Evolutionary conservation across 345 rosid species (phyloP), one percentile per base, ranked within the genome.

Genomic region (Rhodamnia rubescens): DNA sequence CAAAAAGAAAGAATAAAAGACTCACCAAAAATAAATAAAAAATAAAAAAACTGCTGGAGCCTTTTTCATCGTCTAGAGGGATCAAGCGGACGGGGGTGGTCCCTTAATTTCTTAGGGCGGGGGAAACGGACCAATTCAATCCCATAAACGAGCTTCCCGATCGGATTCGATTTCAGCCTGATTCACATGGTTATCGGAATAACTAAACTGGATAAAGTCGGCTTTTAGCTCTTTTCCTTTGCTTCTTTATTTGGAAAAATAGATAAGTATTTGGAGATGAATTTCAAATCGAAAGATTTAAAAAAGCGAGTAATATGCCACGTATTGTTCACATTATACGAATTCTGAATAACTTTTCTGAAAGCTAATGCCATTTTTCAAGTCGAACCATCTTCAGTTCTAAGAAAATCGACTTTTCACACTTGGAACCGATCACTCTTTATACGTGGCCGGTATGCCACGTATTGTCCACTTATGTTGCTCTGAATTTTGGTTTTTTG

Each of bases 151-250:
- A 1, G 8, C 18, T 59, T 59, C 4, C 21, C 3, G 10, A 15
- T 8, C 11, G 42, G 42, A 36, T 61, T 61, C 52, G 52, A 12
- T 50, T 50, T 11, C 14, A 11, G 14, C 14, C 14, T 14, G 52
- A 50, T 50, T 50, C 52, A 50, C 52, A 11, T 3, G 52, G 52
- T 12, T 0, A 50, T 50, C 52, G 14, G 2, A 50, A 11, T 11
- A 11, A 50, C 2, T 2, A 2, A 59, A 59, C 2, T 0, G 0
- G 0, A 61, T 7, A 61, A 15, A 29, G 8, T 0, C 22, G 11
- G 3, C 11, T 15, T 15, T 29, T 29, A 15, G 1, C 0, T 29
- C 5, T 4, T 14, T 61, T 61, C 29, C 42, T 61, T 61, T 29
- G 21, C 42, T 29, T 29, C 74, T 61, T 29, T 29, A 9, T 9